Evolutionary conservation across 768 basidiomycete species (phyloP).

Genomic region (Erythrobasidium yunnanense): DNA sequence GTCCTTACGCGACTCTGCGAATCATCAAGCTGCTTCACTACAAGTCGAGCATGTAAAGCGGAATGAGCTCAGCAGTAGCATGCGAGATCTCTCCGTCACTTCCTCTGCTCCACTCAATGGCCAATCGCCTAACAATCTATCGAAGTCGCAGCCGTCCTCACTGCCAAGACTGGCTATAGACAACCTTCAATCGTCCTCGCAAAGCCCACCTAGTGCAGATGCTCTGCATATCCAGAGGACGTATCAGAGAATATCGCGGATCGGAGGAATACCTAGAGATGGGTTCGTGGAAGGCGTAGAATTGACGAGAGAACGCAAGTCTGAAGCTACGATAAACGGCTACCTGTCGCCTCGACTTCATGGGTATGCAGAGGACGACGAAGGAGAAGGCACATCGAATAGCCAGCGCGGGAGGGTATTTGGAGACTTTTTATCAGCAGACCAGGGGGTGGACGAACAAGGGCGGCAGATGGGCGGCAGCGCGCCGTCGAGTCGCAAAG

Average conservation of each 20-base stretch:
- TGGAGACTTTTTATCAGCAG: too few relatives aligned
- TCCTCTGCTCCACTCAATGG: too few relatives aligned
- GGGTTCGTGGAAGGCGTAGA: conserved; percentile 18
- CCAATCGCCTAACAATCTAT: too few relatives aligned
- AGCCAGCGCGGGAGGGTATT: too few relatives aligned
- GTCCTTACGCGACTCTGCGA: too few relatives aligned
- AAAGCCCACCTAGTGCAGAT: neutral
- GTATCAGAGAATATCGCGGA: neutral
- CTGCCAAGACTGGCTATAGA: neutral
- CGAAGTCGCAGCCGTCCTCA: neutral
- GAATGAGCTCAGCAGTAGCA: too few relatives aligned
- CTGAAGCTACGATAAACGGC: neutral
- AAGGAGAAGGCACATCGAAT: too few relatives aligned
- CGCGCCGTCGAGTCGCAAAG: neutral
- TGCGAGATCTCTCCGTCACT: too few relatives aligned
- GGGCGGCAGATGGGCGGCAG: too few relatives aligned
- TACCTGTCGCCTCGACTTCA: conserved; percentile 3
- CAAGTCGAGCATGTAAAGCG: too few relatives aligned
- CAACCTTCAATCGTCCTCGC: neutral
- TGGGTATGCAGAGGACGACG: neutral
- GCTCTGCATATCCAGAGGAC: conserved; percentile 9
- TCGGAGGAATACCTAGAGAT: conserved; percentile 11
- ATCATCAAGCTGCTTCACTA: too few relatives aligned
- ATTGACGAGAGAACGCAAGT: neutral
- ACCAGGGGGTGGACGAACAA: too few relatives aligned